Evolutionary conservation across 2,329 filamentous ascomycete species (phyloP), one percentile per base, ranked within the genome.

Genomic region (Calonectria honghensis): DNA sequence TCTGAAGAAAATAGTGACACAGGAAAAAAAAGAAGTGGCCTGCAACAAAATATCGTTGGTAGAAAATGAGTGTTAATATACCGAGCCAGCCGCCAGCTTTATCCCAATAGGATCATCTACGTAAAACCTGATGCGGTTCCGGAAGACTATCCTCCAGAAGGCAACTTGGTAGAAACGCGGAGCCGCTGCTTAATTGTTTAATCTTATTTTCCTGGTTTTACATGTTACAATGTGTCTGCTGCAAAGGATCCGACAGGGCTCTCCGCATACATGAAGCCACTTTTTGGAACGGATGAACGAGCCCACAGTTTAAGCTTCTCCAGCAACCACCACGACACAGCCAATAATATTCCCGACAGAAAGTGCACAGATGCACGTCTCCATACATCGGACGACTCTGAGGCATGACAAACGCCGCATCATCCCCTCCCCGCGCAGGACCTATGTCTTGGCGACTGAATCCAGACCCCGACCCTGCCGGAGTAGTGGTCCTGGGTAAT

Each of bases 281-380:
- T 64, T 41, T 27, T 64, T 31, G 29, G 37, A 20, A 27, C 16
- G 37, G 59, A 45, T 64, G 59, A 64, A 64, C 37, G 39, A 45
- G 59, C 39, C 59, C 59, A 64, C 59, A 31, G 59, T 64, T 64
- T 64, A 64, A 64, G 24, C 59, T 64, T 64, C 59, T 45, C 10
- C 37, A 16, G 24, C 29, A 64, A 64, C 59, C 59, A 29, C 39
- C n/a, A 27, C 16, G 7, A 31, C 37, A 6, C 31, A 7, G 24
- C 59, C 59, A 64, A 64, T 64, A 20, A 37, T 64, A 41, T 31
- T 63, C 59, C 59, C 16, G 24, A 64, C 16, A 35, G 27, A 32
- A 27, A 37, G 59, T 41, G 59, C 59, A 24, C 37, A 29, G 59
- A 45, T 64, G 24, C 37, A 27, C 14, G 18, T 10, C 59, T 29